Evolutionary conservation across 108 stramenopile genomes (phyloP), one percentile per base, ranked within the genome.

Genomic region (Licmophora abbreviata): DNA sequence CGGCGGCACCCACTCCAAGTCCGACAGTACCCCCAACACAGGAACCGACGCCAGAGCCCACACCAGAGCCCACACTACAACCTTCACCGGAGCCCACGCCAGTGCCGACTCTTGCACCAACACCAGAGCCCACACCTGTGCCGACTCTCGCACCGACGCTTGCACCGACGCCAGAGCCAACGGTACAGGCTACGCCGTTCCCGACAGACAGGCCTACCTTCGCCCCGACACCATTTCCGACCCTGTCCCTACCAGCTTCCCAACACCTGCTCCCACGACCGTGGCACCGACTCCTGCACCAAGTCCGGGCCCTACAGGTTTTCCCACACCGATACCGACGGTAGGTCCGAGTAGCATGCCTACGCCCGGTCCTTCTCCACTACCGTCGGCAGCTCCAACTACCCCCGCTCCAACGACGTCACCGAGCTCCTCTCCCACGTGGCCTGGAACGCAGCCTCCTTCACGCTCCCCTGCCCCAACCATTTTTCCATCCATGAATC

Each of bases 151-250:
- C 45, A 1, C 29, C 30, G 7, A 15, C 48, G 2, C 5, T 4
- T 29, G 33, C 28, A 3, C 28, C 48, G 14, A 29, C 22, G 3
- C 26, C 26, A 17, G 4, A 29, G 3, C 48, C 22, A 2, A 50
- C 15, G 3, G n/a, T 2, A 12, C 3, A 4, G 3, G 17, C 48
- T 50, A 15, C 48, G 1, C 4, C 32, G 3, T 46, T 24, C 11
- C 48, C 48, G 3, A 48, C 47, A n/a, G 9, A 48, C 5, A 23
- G 47, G 12, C 47, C 47, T 11, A 48, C 47, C 4, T 7, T 11
- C 7, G 15, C 12, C 11, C 25, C 25, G 15, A 50, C 48, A 14
- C 14, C 12, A 24, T 15, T 2, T 4, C n/a, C 28, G 15, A 8
- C 43, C n/a, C n/a, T n/a, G n/a, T n/a, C n/a, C n/a, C n/a, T n/a